Base-by-base conservation (phyloP, 2,329 filamentous ascomycete genomes). In the Beauveria australis region DNA sequence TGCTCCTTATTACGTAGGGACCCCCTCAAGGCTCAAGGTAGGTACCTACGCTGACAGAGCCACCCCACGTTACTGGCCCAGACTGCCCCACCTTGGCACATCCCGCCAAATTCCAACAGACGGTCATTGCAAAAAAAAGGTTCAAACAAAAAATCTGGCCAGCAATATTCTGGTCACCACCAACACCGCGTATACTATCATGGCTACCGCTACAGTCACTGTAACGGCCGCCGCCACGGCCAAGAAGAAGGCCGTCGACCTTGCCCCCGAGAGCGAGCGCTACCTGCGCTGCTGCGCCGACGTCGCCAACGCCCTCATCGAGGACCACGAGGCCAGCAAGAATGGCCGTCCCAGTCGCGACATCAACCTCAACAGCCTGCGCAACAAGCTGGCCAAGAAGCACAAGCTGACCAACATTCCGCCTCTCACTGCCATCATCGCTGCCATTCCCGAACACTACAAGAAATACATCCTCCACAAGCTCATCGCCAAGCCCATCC, bases 381-480 rank as follows among this genome's bases (percentile, higher is more conserved):
- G 94, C 51, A 87, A 90, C 59, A 92, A 92, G 71, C 85, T 96
- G 64, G 85, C 94, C 51, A 96, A 94, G 78, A 97, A 97, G 78
- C 92, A 97, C 78, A 89, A 87, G 72, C 79, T 99, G 63, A 88
- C 86, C 73, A 91, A 86, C 63, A 90, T 96, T 67, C 94, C 94
- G 37, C 91, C 95, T 28, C 79, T 99, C 65, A 97, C 93, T 9
- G 93, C 94, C 63, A 99, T 99, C 71, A 97, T 99, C 71, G 91
- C 94, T 59, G 94, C 94, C 10, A 93, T 99, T 41, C 95, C 95
- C n/a, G 94, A 99, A 73, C 92, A 97, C 73, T 97, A 97, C 78
- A 99, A 97, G 80, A 99, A 97, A 78, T 97, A 97, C 70, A 97
- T 99, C 63, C 77, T 97, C 64, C 94, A 92, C 22, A 96, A 96